Conservation (phyloP, 768 basidiomycete genomes). For the Kwoniella botswanensis region DNA sequence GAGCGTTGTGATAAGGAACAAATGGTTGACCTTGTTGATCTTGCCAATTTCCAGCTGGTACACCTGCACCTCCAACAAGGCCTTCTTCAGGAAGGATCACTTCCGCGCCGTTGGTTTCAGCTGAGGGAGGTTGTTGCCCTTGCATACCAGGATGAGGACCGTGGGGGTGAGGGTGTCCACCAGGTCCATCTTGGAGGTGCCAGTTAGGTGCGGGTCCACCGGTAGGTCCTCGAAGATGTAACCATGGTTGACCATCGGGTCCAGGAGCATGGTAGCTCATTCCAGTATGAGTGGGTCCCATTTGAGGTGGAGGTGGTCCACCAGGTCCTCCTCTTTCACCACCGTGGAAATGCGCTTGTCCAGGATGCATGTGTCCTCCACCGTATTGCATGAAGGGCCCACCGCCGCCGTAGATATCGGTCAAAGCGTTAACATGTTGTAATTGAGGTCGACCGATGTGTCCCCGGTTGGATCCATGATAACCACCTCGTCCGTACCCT, state of each 20-base stretch:
- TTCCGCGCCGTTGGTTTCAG: neutral
- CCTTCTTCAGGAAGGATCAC: slow-evolving; percentile 13
- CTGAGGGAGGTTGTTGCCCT: slow-evolving; percentile 1
- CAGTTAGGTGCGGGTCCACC: slow-evolving; percentile 40
- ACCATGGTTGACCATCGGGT: slow-evolving; percentile 51
- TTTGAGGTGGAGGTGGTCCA: slow-evolving; percentile 17
- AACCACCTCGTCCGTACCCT: slow-evolving; percentile 28
- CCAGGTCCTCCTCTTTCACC: slow-evolving; percentile 19
- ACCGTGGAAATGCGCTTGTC: slow-evolving; percentile 20
- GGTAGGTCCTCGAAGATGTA: slow-evolving; percentile 44
- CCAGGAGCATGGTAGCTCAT: slow-evolving; percentile 52
- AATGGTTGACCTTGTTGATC: slow-evolving; percentile 16
- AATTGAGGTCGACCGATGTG: slow-evolving; percentile 57
- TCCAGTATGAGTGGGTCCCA: slow-evolving; percentile 46
- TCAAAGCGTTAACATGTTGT: slow-evolving; percentile 59
- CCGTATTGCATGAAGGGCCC: slow-evolving; percentile 40
- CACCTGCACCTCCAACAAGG: slow-evolving; percentile 4
- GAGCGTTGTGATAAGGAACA: slow-evolving; percentile 32
- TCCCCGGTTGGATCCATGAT: slow-evolving; percentile 27
- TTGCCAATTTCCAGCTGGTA: slow-evolving; percentile 11
- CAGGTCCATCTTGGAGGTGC: slow-evolving; percentile 19
- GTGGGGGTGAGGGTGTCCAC: neutral
- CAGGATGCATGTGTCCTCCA: slow-evolving; percentile 17
- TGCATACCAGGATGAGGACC: slow-evolving; percentile 18
- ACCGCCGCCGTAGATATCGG: slow-evolving; percentile 56